A percentile compares a stretch with the other conserved stretches of the same genome.
These are phyloP conservation scores for Closterium sp. DNA, from an alignment of 139 green algal genomes.

Conservation along the genomic window DNA sequence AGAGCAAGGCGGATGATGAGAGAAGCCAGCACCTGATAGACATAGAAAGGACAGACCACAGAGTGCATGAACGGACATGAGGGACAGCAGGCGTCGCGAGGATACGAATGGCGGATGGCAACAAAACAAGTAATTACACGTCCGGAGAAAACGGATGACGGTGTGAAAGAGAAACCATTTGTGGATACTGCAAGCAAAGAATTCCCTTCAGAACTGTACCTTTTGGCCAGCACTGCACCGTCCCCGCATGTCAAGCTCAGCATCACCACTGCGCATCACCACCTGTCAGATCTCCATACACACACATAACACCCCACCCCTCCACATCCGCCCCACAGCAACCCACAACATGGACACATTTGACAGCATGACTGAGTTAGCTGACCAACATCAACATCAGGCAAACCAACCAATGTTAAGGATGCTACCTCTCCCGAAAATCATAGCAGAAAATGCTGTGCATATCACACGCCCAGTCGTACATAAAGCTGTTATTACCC, in stretches of 20 bases:
- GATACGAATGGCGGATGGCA: neutral
- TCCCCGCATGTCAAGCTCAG: constrained; percentile 97
- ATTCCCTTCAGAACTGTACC: constrained; percentile 22
- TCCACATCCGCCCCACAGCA: no score
- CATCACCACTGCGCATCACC: constrained; percentile 63
- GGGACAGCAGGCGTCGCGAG: neutral
- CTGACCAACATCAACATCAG: no score
- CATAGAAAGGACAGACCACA: neutral
- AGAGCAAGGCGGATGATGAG: constrained; percentile 96
- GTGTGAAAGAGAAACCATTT: neutral
- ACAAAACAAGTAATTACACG: no score
- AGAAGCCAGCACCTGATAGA: constrained; percentile 83
- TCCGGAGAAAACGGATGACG: neutral
- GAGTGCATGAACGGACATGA: neutral
- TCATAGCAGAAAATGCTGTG: no score
- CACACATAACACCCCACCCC: no score
- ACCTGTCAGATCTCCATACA: constrained; percentile 19
- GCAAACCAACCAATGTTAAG: no score
- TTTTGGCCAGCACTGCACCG: constrained; percentile 96
- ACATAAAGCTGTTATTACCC: no score
- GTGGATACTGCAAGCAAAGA: no score
- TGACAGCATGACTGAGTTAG: no score
- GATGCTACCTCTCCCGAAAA: no score
- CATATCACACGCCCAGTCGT: no score
- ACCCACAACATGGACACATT: no score